These are phyloP conservation scores for Solanum paucissectum DNA, from an alignment of 257 asterid species.

Conservation along the genomic window DNA sequence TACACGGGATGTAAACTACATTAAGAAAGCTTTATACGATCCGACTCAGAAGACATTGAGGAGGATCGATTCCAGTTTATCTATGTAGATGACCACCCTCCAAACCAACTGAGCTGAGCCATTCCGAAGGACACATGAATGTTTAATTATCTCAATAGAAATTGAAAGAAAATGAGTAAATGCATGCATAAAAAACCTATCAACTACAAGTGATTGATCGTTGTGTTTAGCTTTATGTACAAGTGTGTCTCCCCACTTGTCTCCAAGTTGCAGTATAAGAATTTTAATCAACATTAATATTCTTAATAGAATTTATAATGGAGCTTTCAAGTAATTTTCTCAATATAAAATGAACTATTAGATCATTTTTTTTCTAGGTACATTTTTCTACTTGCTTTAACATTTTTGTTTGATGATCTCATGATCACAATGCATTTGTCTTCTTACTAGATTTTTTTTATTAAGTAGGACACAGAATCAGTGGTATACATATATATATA, in stretches of 20 bases:
- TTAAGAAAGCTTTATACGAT: no score
- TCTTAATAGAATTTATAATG: background rate
- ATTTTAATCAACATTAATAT: background rate
- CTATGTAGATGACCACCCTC: background rate
- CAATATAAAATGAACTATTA: background rate
- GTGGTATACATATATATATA: background rate
- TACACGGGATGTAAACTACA: background rate
- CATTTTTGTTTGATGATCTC: background rate
- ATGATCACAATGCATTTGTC: background rate
- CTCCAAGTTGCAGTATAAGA: background rate
- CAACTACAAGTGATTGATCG: background rate
- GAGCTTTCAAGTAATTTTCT: background rate
- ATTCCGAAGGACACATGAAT: background rate
- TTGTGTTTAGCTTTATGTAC: background rate
- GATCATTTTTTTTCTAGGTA: background rate
- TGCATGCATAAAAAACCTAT: background rate
- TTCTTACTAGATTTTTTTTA: background rate
- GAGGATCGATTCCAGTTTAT: no score
- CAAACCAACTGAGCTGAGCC: background rate
- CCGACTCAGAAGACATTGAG: no score
- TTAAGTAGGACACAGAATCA: background rate
- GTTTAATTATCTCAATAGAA: background rate
- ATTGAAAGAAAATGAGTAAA: background rate
- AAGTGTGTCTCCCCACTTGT: background rate
- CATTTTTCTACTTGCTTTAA: background rate